phyloP scores from a whole-genome alignment of 371 early-diverging fungal genomes.

The Zychaea mexicana region DNA sequence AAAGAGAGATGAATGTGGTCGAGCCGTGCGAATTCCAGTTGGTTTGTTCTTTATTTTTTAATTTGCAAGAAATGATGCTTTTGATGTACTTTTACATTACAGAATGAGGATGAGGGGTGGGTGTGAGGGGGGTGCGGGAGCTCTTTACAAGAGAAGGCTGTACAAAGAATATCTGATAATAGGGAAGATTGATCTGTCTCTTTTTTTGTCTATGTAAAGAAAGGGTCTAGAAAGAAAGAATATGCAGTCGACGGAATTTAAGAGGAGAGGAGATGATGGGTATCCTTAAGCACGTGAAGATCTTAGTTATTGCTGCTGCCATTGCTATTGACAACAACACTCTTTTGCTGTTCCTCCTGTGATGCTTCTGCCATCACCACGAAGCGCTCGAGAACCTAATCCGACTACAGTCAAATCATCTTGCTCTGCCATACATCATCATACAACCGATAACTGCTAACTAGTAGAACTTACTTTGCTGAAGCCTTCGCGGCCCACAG shows the following conservation, averaged over 20 bases:
- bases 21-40: not conserved
- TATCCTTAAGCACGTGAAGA: constrained; percentile 10
- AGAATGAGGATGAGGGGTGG: not conserved
- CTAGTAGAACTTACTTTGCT: constrained; percentile 50
- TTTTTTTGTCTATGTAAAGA: not conserved
- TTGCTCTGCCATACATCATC: not conserved
- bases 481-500: constrained; percentile 73
- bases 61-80: not conserved
- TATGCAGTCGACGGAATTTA: no score
- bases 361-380: constrained; percentile 45
- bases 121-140: no score
- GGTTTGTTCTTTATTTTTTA: not conserved
- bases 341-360: not conserved
- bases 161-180: not conserved
- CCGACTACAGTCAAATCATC: not conserved
- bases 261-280: not conserved
- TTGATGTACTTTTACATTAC: not conserved
- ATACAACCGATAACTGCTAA: not conserved
- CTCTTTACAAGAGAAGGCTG: not conserved
- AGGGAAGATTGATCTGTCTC: not conserved
- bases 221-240: no score
- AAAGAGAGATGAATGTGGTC: no score
- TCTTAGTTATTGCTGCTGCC: not conserved
- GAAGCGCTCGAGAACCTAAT: constrained; percentile 52
- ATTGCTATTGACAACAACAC: no score